A percentile compares a stretch with the other conserved stretches of the same genome.
phyloP scores from a whole-genome alignment of 306 rosid genomes.

The Pterocarpus santalinus region DNA sequence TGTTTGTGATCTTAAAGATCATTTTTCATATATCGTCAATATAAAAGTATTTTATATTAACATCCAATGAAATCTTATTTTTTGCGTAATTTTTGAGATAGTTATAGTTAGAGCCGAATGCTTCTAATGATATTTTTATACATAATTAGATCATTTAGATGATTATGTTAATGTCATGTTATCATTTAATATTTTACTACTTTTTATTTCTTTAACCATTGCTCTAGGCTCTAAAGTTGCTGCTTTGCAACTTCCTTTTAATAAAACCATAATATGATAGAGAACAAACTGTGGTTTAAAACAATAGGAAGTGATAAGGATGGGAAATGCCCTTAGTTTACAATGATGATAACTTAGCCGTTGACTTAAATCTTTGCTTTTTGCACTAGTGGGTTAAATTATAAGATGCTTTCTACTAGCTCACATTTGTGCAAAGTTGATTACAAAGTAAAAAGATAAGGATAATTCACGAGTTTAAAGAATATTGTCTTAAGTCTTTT shows the following conservation, averaged over 20 bases:
- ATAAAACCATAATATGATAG: neutral
- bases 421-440: conserved; percentile 15
- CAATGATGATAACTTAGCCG: conserved; percentile 5
- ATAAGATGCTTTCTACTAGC: neutral
- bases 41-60: no score
- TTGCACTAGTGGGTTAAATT: conserved; percentile 13
- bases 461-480: conserved; percentile 11
- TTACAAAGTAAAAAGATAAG: conserved; percentile 10
- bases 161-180: no score
- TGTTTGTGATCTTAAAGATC: no score
- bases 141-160: no score
- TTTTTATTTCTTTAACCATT: no score
- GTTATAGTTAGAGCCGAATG: no score
- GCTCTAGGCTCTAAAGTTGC: neutral
- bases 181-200: no score
- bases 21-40: no score
- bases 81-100: no score
- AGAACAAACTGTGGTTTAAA: conserved; percentile 1
- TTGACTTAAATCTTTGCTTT: conserved; percentile 10
- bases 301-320: neutral
- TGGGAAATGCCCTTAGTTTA: neutral
- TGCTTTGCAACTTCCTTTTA: neutral
- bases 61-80: no score
- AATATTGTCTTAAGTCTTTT: conserved; percentile 3
- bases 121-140: no score